A percentile compares a stretch with the other conserved stretches of the same genome.
phyloP scores from a whole-genome alignment of 805 yeast genomes.

The Sugiyamaella boreocaroliniensis region DNA sequence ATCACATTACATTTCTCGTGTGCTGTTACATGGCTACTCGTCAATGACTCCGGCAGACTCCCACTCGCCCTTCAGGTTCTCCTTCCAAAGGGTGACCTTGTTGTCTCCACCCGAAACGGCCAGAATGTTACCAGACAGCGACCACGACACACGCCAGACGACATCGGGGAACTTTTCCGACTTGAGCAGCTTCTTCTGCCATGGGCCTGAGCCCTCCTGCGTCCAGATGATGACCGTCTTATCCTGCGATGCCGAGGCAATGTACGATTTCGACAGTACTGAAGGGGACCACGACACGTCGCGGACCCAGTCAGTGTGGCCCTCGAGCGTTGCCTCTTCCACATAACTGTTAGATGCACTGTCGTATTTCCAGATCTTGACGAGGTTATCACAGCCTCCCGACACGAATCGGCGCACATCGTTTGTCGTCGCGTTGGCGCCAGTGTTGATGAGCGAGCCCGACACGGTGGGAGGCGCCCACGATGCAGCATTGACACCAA shows the following conservation, averaged over 20 bases:
- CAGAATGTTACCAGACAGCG: slow-evolving; percentile 86
- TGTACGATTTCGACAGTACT: slow-evolving; percentile 73
- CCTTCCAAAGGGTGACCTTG: slow-evolving; percentile 94
- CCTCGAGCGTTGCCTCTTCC: slow-evolving; percentile 71
- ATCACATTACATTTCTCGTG: background rate
- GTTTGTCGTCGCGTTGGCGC: slow-evolving; percentile 77
- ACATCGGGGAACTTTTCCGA: slow-evolving; percentile 90
- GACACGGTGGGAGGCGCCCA: slow-evolving; percentile 44
- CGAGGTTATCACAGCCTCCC: slow-evolving; percentile 92
- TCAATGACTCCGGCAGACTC: slow-evolving; percentile 96
- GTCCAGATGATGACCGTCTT: slow-evolving; percentile 94
- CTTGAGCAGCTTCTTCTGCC: slow-evolving; percentile 75
- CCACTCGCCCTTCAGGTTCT: slow-evolving; percentile 88
- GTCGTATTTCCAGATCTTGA: slow-evolving; percentile 81
- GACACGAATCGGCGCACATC: slow-evolving; percentile 68
- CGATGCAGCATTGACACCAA: slow-evolving; percentile 89
- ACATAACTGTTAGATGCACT: slow-evolving; percentile 47
- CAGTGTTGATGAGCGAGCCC: slow-evolving; percentile 67
- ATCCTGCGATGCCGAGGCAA: slow-evolving; percentile 96
- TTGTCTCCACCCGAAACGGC: slow-evolving; percentile 97
- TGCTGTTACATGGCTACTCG: slow-evolving; percentile 40
- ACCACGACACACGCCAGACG: slow-evolving; percentile 98
- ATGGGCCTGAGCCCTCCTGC: slow-evolving; percentile 57
- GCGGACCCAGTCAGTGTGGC: slow-evolving; percentile 97
- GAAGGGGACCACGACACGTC: slow-evolving; percentile 99